phyloP scores from a whole-genome alignment of 805 yeast species.

The Yamadazyma insecticola region DNA sequence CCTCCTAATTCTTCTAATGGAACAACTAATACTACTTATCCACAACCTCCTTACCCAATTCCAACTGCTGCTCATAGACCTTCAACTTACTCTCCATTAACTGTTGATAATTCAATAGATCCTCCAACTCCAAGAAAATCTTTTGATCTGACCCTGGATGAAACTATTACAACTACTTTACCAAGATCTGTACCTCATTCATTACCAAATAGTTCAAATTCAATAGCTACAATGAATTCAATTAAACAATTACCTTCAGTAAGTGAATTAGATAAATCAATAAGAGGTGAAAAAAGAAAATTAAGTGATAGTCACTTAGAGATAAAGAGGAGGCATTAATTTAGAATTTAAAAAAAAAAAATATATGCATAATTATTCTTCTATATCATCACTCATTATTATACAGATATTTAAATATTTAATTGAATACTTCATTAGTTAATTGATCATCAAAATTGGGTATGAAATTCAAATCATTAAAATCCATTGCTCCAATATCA shows the following conservation, averaged over 20 bases:
- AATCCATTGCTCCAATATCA: too few relatives aligned
- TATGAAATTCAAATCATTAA: too few relatives aligned
- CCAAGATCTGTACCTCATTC: constrained; percentile 4
- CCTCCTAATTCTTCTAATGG: neutral
- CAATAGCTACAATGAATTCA: constrained; percentile 2
- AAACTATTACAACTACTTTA: constrained; percentile 2
- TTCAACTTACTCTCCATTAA: constrained; percentile 7
- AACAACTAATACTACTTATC: too few relatives aligned
- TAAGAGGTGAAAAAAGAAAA: constrained; percentile 13
- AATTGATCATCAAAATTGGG: too few relatives aligned
- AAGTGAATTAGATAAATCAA: constrained; percentile 30
- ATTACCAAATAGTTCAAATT: constrained; percentile 1
- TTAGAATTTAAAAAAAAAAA: too few relatives aligned
- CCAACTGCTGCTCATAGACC: too few relatives aligned
- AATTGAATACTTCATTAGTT: too few relatives aligned
- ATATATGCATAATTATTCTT: too few relatives aligned
- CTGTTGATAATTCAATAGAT: constrained; percentile 6
- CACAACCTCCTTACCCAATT: neutral
- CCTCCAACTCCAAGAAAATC: constrained; percentile 12
- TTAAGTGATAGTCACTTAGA: constrained; percentile 6
- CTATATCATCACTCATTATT: too few relatives aligned
- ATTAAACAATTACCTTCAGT: constrained; percentile 28
- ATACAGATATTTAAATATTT: too few relatives aligned
- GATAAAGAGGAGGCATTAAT: constrained; percentile 1
- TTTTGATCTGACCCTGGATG: constrained; percentile 3